A percentile compares a stretch with the other conserved stretches of the same genome.
Conservation (phyloP, 331 rosid species). For the Arachis monticola region DNA sequence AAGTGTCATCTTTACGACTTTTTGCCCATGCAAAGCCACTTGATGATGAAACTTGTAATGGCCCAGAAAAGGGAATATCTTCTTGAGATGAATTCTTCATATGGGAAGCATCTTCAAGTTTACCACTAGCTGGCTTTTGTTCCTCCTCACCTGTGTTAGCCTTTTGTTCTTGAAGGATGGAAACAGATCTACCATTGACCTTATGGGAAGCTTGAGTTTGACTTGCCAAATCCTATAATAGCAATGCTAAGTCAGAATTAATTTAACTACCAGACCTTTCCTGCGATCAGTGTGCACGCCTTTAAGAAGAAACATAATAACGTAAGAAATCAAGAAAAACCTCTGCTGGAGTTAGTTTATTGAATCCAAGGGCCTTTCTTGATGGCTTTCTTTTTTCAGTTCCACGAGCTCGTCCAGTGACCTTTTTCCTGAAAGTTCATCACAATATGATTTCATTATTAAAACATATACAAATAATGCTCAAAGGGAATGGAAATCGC, state of each 20-base stretch:
- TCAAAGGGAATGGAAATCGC: not conserved
- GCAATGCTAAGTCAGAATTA: slow-evolving; percentile 19
- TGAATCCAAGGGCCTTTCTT: slow-evolving; percentile 69
- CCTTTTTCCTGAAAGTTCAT: slow-evolving; percentile 74
- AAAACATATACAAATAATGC: slow-evolving; percentile 13
- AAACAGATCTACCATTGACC: slow-evolving; percentile 49
- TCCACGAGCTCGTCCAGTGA: slow-evolving; percentile 71
- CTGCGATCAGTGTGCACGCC: slow-evolving; percentile 9
- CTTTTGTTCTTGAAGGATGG: slow-evolving; percentile 50
- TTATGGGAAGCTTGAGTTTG: slow-evolving; percentile 54
- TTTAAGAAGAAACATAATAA: slow-evolving; percentile 17
- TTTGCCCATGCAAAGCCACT: slow-evolving; percentile 96
- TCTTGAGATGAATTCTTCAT: slow-evolving; percentile 87
- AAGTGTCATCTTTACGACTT: slow-evolving; percentile 68
- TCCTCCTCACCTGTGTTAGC: slow-evolving; percentile 39
- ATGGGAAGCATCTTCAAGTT: slow-evolving; percentile 71
- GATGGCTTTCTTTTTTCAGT: slow-evolving; percentile 72
- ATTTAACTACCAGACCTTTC: slow-evolving; percentile 4
- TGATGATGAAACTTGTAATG: slow-evolving; percentile 85
- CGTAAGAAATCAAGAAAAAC: slow-evolving; percentile 50
- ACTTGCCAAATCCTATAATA: slow-evolving; percentile 59
- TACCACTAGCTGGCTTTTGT: slow-evolving; percentile 55
- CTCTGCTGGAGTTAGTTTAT: slow-evolving; percentile 80
- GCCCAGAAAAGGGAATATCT: slow-evolving; percentile 86
- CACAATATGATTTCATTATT: slow-evolving; percentile 27